These are phyloP conservation scores for Musa beccarii DNA, from an alignment of 176 grass and related monocot species.

Conservation along the genomic window DNA sequence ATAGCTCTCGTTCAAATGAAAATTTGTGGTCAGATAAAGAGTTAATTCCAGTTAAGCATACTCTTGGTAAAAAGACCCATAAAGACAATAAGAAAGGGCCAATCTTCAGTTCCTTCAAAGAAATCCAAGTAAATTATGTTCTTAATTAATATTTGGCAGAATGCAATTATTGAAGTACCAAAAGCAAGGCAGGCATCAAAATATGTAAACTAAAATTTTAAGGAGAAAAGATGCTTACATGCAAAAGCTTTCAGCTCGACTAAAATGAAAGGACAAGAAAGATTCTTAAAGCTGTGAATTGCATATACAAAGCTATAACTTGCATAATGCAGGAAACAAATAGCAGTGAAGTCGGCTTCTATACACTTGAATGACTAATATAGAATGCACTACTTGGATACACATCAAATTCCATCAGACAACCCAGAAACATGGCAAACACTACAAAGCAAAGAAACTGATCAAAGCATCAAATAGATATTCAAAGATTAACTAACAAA, in stretches of 20 bases:
- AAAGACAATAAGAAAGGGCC: too few species aligned
- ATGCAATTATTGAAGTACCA: too few species aligned
- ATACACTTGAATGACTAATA: background rate
- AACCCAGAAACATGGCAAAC: background rate
- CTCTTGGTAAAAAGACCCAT: too few species aligned
- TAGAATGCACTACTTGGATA: background rate
- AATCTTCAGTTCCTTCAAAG: too few species aligned
- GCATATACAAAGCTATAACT: background rate
- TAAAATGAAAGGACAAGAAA: background rate
- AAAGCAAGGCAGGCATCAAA: background rate
- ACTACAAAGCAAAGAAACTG: background rate
- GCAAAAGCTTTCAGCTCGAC: background rate
- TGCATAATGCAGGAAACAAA: background rate
- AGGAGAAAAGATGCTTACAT: background rate
- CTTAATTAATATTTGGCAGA: too few species aligned
- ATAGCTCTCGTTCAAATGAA: too few species aligned
- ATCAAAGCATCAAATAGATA: background rate
- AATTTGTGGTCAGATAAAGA: too few species aligned
- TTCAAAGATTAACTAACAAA: background rate
- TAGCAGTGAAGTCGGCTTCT: background rate
- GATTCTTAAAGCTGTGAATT: background rate
- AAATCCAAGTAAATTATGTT: too few species aligned
- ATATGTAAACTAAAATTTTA: background rate
- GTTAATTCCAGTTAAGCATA: too few species aligned
- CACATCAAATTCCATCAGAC: background rate